A percentile compares a stretch with the other conserved stretches of the same genome.
phyloP scores from a whole-genome alignment of 495 filamentous ascomycete genomes.

The Aspergillus nanangensis region DNA sequence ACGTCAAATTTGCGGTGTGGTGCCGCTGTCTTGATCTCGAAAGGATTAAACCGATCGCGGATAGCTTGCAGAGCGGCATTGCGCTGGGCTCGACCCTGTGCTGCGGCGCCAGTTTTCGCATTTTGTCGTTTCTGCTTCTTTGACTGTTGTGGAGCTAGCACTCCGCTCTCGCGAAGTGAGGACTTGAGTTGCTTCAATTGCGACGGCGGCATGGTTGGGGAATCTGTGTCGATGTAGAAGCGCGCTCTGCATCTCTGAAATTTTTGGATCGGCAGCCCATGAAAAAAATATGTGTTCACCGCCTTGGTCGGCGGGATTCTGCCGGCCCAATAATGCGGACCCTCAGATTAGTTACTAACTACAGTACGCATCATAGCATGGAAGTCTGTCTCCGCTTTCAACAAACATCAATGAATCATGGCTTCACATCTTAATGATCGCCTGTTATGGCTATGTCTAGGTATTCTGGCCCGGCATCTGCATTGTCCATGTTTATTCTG shows the following conservation, averaged over 20 bases:
- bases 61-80: slow-evolving; percentile 74
- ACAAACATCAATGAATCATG: slow-evolving; percentile 17
- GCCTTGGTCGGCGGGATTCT: slow-evolving; percentile 29
- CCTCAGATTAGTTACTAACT: too few species aligned
- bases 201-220: slow-evolving; percentile 75
- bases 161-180: slow-evolving; percentile 79
- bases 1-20: slow-evolving; percentile 72
- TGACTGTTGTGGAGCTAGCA: slow-evolving; percentile 82
- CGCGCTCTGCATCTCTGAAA: slow-evolving; percentile 12
- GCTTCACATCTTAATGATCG: slow-evolving; percentile 36
- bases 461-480: slow-evolving; percentile 14
- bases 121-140: slow-evolving; percentile 84
- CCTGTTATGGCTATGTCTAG: slow-evolving; percentile 41
- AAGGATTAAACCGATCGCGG: slow-evolving; percentile 94
- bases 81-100: slow-evolving; percentile 65
- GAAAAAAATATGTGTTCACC: slow-evolving; percentile 32
- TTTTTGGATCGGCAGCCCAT: slow-evolving; percentile 16
- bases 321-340: too few species aligned
- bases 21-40: slow-evolving; percentile 75
- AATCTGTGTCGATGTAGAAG: slow-evolving; percentile 5
- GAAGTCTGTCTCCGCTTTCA: slow-evolving; percentile 36
- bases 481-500: slow-evolving; percentile 29
- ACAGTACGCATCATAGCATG: too few species aligned
- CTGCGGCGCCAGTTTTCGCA: slow-evolving; percentile 55
- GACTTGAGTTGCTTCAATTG: slow-evolving; percentile 94